Conservation (phyloP, 495 filamentous ascomycete species). For the Ramalina intermedia region DNA sequence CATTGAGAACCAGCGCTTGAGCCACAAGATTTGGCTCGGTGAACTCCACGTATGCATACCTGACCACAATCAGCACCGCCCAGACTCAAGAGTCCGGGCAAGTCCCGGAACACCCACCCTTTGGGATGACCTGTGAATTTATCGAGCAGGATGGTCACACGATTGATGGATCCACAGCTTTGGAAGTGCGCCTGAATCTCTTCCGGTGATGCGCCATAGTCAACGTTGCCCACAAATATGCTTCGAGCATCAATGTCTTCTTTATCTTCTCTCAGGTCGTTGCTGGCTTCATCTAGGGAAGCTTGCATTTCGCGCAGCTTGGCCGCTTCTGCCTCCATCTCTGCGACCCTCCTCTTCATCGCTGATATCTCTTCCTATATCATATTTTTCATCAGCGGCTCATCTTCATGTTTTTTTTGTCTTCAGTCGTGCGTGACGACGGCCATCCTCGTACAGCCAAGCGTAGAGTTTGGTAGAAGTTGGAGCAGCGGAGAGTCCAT, state of each 20-base stretch:
- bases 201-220: slow-evolving; percentile 94
- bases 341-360: slow-evolving; percentile 94
- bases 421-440: slow-evolving; percentile 9
- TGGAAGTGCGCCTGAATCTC: slow-evolving; percentile 99
- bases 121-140: slow-evolving; percentile 98
- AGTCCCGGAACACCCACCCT: slow-evolving; percentile 48
- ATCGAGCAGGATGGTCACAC: slow-evolving; percentile 93
- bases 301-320: slow-evolving; percentile 97
- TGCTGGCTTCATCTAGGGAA: slow-evolving; percentile 66
- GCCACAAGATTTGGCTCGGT: slow-evolving; percentile 86
- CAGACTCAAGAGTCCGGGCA: slow-evolving; percentile 1
- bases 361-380: slow-evolving; percentile 82
- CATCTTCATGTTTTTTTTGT: slow-evolving; percentile 10
- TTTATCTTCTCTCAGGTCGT: slow-evolving; percentile 77
- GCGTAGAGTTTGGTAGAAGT: slow-evolving; percentile 3
- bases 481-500: slow-evolving; percentile 10
- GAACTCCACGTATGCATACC: slow-evolving; percentile 98
- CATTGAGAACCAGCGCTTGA: slow-evolving; percentile 87
- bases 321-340: slow-evolving; percentile 96
- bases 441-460: slow-evolving; percentile 5
- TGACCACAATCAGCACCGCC: slow-evolving; percentile 26
- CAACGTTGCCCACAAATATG: slow-evolving; percentile 97
- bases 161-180: slow-evolving; percentile 93
- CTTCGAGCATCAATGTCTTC: slow-evolving; percentile 92
- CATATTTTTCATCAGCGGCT: slow-evolving; percentile 15